A percentile compares a stretch with the other conserved stretches of the same genome.
These are phyloP conservation scores for Kuraishia piskuri DNA, from an alignment of 805 yeast genomes.

Conservation along the genomic window DNA sequence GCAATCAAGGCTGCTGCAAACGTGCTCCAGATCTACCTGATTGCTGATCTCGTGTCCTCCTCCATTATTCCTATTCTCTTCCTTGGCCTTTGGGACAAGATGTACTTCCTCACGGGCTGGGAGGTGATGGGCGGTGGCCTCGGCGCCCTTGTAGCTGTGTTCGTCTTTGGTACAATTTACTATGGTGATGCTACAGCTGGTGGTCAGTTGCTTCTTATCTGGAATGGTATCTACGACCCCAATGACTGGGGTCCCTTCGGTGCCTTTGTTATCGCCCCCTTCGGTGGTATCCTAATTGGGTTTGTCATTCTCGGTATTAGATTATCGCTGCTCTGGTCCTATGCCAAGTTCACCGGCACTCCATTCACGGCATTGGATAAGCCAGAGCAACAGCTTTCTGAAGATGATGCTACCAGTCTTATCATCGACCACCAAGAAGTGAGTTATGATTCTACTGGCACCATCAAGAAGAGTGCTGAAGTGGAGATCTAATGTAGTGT, in stretches of 20 bases:
- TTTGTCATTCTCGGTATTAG: slow-evolving; percentile 42
- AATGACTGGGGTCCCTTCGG: slow-evolving; percentile 94
- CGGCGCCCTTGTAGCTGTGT: slow-evolving; percentile 74
- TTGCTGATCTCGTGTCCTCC: slow-evolving; percentile 85
- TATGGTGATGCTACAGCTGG: slow-evolving; percentile 69
- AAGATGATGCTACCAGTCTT: background rate
- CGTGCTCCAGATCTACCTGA: slow-evolving; percentile 78
- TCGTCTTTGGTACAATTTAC: slow-evolving; percentile 77
- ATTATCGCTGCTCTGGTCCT: slow-evolving; percentile 22
- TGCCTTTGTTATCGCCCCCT: slow-evolving; percentile 86
- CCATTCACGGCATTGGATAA: slow-evolving; percentile 38
- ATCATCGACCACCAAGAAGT: background rate
- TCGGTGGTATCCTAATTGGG: slow-evolving; percentile 63
- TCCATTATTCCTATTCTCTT: slow-evolving; percentile 79
- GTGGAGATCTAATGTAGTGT: background rate
- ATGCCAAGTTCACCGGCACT: slow-evolving; percentile 25
- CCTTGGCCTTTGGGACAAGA: slow-evolving; percentile 60
- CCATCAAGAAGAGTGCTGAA: background rate
- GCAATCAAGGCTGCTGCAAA: slow-evolving; percentile 77
- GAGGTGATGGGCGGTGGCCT: slow-evolving; percentile 81
- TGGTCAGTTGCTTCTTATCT: slow-evolving; percentile 61
- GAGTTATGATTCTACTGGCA: background rate
- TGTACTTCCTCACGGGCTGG: slow-evolving; percentile 67
- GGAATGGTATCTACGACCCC: slow-evolving; percentile 69
- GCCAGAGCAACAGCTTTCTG: slow-evolving; percentile 10